Conservation (phyloP, 1,284 basidiomycete genomes). For the Ustilago cynodontis region DNA sequence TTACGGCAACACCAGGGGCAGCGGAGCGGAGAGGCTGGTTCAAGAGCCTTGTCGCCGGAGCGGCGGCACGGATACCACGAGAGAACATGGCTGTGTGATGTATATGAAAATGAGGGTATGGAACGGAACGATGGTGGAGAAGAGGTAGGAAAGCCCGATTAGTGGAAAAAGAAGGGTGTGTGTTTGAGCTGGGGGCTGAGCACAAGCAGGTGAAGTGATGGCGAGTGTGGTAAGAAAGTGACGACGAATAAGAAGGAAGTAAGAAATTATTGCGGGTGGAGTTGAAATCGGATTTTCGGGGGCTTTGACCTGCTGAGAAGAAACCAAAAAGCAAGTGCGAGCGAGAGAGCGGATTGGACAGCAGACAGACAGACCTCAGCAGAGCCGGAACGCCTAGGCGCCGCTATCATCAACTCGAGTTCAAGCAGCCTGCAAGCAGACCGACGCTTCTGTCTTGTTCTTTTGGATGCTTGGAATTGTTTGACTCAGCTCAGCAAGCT, state of each 20-base stretch:
- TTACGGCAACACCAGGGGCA: slow-evolving; percentile 56
- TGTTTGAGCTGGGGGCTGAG: slow-evolving; percentile 6
- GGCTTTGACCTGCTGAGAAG: not conserved
- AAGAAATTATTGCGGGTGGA: slow-evolving; percentile 35
- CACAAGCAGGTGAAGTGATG: slow-evolving; percentile 9
- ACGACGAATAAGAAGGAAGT: slow-evolving; percentile 30
- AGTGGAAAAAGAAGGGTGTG: slow-evolving; percentile 14
- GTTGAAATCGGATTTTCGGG: slow-evolving; percentile 15
- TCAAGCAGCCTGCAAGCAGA: not conserved
- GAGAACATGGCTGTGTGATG: slow-evolving; percentile 48
- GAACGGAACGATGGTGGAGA: slow-evolving; percentile 5
- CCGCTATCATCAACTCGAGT: too few relatives aligned
- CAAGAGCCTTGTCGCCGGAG: slow-evolving; percentile 58
- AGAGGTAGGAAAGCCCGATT: slow-evolving; percentile 1
- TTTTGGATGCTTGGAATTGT: not conserved
- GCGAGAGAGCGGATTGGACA: slow-evolving; percentile 17
- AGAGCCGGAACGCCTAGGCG: slow-evolving; percentile 2
- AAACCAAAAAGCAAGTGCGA: slow-evolving; percentile 12
- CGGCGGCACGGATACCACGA: slow-evolving; percentile 59
- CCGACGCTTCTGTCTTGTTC: slow-evolving; percentile 2
- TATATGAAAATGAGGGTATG: slow-evolving; percentile 10
- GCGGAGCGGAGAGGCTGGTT: slow-evolving; percentile 61
- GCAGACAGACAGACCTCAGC: not conserved
- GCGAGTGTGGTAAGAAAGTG: slow-evolving; percentile 11
- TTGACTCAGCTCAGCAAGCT: slow-evolving; percentile 40